Evolutionary conservation across 2,329 filamentous ascomycete species (phyloP).

Genomic region (Dendrostoma leiphaemia): DNA sequence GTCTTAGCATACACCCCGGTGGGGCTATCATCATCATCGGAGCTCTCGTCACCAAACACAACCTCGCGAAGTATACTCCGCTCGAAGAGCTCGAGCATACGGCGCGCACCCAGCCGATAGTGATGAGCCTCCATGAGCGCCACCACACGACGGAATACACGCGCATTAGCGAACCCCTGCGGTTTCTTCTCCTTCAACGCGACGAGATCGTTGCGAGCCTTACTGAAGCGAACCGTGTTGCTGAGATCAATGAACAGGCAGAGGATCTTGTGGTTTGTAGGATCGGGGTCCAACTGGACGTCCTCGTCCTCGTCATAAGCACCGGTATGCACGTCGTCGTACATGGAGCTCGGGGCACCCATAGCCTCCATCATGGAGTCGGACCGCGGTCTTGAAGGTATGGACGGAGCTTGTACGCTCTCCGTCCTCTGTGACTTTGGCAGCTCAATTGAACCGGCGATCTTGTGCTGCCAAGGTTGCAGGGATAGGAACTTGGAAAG

Average conservation of each 20-base stretch:
- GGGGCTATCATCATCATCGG: too few relatives aligned
- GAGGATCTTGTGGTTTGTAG: slow-evolving; percentile 72
- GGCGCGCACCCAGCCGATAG: slow-evolving; percentile 80
- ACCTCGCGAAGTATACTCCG: slow-evolving; percentile 82
- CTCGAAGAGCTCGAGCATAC: slow-evolving; percentile 92
- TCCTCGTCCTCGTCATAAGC: slow-evolving; percentile 18
- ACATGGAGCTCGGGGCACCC: slow-evolving; percentile 14
- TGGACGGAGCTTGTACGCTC: slow-evolving; percentile 39
- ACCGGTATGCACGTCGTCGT: slow-evolving; percentile 12
- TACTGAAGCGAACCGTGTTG: slow-evolving; percentile 90
- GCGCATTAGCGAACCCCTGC: slow-evolving; percentile 70
- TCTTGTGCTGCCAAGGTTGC: slow-evolving; percentile 54
- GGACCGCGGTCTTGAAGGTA: slow-evolving; percentile 38
- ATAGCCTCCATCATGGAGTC: slow-evolving; percentile 33
- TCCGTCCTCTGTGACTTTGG: slow-evolving; percentile 54
- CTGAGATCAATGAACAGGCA: slow-evolving; percentile 84
- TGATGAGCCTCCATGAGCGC: slow-evolving; percentile 83
- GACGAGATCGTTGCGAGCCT: slow-evolving; percentile 76
- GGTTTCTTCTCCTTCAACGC: slow-evolving; percentile 75
- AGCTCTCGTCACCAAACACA: slow-evolving; percentile 72
- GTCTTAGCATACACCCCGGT: slow-evolving; percentile 11
- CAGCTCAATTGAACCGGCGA: slow-evolving; percentile 45
- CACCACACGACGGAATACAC: slow-evolving; percentile 83
- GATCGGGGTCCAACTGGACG: slow-evolving; percentile 38
- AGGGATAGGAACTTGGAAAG: slow-evolving; percentile 78